Evolutionary conservation across 1,139 yeast genomes (phyloP).

Genomic region (Debaryomyces coudertii): DNA sequence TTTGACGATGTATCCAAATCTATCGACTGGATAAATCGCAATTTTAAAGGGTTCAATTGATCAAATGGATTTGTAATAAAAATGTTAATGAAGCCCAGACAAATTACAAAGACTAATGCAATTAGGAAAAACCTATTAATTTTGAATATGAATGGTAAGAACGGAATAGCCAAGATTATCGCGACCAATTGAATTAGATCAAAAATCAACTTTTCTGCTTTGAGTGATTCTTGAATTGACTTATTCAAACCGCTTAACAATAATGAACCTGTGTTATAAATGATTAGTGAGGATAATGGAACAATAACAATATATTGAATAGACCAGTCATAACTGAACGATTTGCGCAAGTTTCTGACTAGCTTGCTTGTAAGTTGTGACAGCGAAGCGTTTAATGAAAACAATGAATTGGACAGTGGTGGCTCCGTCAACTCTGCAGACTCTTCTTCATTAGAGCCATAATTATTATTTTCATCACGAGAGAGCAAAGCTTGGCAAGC

Average conservation of each 20-base stretch:
- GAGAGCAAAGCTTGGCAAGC: conserved; percentile 37
- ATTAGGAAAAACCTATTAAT: conserved; percentile 56
- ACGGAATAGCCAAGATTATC: conserved; percentile 53
- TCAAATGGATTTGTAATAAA: conserved; percentile 56
- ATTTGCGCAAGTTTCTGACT: conserved; percentile 24
- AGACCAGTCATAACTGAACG: conserved; percentile 77
- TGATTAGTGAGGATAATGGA: conserved; percentile 61
- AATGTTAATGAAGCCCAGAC: conserved; percentile 39
- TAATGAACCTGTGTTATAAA: conserved; percentile 55
- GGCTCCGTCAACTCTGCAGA: conserved; percentile 5
- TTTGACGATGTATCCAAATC: conserved; percentile 38
- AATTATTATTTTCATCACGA: conserved; percentile 18
- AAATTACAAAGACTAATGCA: conserved; percentile 35
- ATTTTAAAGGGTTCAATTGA: conserved; percentile 63
- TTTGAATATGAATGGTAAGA: conserved; percentile 74
- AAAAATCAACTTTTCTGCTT: conserved; percentile 53
- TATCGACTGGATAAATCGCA: conserved; percentile 65
- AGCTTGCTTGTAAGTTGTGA: not conserved
- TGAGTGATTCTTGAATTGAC: conserved; percentile 65
- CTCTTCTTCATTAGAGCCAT: conserved; percentile 28
- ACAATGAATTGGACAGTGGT: conserved; percentile 15
- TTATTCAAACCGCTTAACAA: conserved; percentile 67
- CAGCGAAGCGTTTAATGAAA: conserved; percentile 4
- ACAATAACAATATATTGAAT: conserved; percentile 68
- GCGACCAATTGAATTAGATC: conserved; percentile 37